Percentiles rank a stretch among this genome's conserved stretches.
phyloP scores from a whole-genome alignment of 2,329 filamentous ascomycete genomes.

The Xylariaceae sp. region DNA sequence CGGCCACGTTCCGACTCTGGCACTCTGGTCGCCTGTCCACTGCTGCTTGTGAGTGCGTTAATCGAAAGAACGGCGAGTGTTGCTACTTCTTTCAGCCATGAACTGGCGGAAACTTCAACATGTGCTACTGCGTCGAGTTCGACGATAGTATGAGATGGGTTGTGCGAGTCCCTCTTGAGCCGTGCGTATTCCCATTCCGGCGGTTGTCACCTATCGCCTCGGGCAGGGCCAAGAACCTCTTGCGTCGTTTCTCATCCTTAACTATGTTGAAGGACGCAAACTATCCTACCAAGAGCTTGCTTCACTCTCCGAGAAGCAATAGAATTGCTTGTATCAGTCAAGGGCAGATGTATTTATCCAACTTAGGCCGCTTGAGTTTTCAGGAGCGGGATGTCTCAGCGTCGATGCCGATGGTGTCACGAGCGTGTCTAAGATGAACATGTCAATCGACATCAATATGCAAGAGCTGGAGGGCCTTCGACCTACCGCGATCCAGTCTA shows the following conservation, averaged over 20 bases:
- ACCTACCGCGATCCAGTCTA: constrained; percentile 1
- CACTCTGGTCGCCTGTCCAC: no score
- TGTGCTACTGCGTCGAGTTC: constrained; percentile 26
- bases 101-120: constrained; percentile 22
- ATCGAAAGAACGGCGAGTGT: constrained; percentile 12
- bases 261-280: constrained; percentile 21
- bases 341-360: constrained; percentile 23
- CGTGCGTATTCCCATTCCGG: constrained; percentile 24
- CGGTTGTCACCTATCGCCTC: constrained; percentile 18
- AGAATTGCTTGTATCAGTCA: constrained; percentile 12
- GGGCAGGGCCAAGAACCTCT: constrained; percentile 15
- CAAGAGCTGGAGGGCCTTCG: constrained; percentile 6
- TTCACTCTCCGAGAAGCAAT: constrained; percentile 16
- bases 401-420: constrained; percentile 5
- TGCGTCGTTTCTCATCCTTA: constrained; percentile 24
- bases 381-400: constrained; percentile 15
- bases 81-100: constrained; percentile 21
- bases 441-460: constrained; percentile 8
- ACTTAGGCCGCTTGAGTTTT: constrained; percentile 19
- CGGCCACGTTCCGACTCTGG: no score
- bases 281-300: constrained; percentile 13
- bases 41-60: no score
- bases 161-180: constrained; percentile 22
- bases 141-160: constrained; percentile 21
- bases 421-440: constrained; percentile 10